Base-by-base conservation (phyloP, 148 eudicot species). In the Chenopodium berlandieri region DNA sequence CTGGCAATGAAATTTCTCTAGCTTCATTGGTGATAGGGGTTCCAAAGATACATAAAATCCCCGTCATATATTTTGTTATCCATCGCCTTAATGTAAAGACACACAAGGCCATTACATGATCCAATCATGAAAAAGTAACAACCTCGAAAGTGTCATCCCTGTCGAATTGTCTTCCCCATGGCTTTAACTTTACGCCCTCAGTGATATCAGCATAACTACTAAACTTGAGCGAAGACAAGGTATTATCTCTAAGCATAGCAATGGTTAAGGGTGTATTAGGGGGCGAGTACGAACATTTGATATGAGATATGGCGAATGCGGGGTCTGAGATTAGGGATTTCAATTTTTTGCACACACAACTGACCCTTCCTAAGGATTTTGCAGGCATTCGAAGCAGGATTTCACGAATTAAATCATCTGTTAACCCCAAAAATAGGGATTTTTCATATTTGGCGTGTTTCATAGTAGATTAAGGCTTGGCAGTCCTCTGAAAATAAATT, bases 341-440 rank as follows among this genome's bases (percentile, higher is more conserved):
- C 54, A 31, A 25, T 71, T 31, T 34, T 54, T 73, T 80, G 78
- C 27, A 73, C 56, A 80, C 72, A 27, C 12, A 7, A 30, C 74
- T 63, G 68, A 31, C 22, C 3, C 71, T 65, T 23, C 60, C 76
- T 73, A 80, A 50, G 46, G 82, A 44, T 44, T 80, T 80, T 14
- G 30, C 14, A 11, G 83, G 83, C 13, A 80, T 10, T 20, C 66
- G 13, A 46, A 63, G 7, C 22, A 80, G 44, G 44, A 80, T 73
- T 22, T 80, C 78, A 76, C 4, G 66, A 17, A 34, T 60, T 32
- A 76, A 10, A 56, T 76, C 79, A 20, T 76, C 50, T 0, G 68
- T 0, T 40, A 71, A 71, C 25, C 23, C 74, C 25, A 40, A 0
- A 7, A 71, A 40, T 1, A 9, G 16, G 46, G 22, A 2, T 4